phyloP scores from a whole-genome alignment of 495 filamentous ascomycete species.

The Aspergillus bridgeri region DNA sequence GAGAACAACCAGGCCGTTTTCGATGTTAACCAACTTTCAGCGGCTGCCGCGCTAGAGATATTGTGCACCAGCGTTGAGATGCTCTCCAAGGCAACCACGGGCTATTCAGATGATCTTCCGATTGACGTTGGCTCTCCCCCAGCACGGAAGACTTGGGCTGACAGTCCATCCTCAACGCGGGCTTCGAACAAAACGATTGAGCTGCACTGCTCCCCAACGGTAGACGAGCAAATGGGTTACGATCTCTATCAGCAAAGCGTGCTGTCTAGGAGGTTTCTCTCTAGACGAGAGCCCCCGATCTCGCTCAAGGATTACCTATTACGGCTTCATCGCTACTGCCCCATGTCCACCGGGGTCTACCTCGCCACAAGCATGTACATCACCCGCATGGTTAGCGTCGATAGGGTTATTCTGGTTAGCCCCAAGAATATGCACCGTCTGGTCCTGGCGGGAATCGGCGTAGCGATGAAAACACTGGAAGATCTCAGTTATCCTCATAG shows the following conservation, averaged over 20 bases:
- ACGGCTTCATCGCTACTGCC: constrained; percentile 85
- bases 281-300: constrained; percentile 77
- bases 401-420: constrained; percentile 71
- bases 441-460: constrained; percentile 74
- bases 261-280: constrained; percentile 87
- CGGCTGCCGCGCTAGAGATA: constrained; percentile 70
- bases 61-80: constrained; percentile 69
- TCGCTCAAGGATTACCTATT: constrained; percentile 78
- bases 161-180: background rate
- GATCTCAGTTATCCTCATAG: constrained; percentile 82
- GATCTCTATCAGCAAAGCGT: constrained; percentile 69
- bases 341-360: constrained; percentile 94
- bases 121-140: constrained; percentile 43
- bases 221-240: constrained; percentile 38
- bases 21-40: constrained; percentile 71
- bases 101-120: constrained; percentile 72
- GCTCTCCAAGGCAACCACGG: constrained; percentile 66
- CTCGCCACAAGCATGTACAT: constrained; percentile 93
- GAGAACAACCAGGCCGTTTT: background rate
- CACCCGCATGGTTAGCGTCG: constrained; percentile 69
- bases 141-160: constrained; percentile 18
- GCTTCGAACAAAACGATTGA: constrained; percentile 20
- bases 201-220: constrained; percentile 25
- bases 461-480: constrained; percentile 90
- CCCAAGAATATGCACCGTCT: constrained; percentile 83